A percentile compares a stretch with the other conserved stretches of the same genome.
Conservation (phyloP, 2,329 filamentous ascomycete species). For the Didymellaceae sp. region DNA sequence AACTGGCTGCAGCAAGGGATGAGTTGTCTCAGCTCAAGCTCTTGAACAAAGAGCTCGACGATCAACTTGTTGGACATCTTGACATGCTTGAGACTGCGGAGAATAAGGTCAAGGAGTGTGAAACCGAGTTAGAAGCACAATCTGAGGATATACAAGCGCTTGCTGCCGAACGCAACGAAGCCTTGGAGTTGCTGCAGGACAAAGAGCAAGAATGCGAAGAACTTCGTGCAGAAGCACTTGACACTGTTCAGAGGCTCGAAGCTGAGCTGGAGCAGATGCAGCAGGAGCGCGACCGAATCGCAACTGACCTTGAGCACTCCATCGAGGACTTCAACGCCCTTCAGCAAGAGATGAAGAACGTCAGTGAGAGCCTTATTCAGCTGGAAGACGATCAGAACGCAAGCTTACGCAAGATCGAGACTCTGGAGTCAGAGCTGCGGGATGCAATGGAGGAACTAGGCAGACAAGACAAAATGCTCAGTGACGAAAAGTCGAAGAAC, state of each 20-base stretch:
- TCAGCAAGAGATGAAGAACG: slow-evolving; percentile 89
- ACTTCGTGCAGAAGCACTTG: slow-evolving; percentile 64
- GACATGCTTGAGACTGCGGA: slow-evolving; percentile 76
- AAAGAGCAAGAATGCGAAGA: slow-evolving; percentile 61
- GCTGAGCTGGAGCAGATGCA: slow-evolving; percentile 74
- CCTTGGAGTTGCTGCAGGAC: slow-evolving; percentile 73
- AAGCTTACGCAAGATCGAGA: slow-evolving; percentile 78
- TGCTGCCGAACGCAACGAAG: slow-evolving; percentile 85
- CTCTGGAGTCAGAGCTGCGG: slow-evolving; percentile 80
- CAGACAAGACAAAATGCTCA: slow-evolving; percentile 80
- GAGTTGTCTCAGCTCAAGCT: slow-evolving; percentile 85
- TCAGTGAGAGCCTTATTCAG: slow-evolving; percentile 84
- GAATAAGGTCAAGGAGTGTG: slow-evolving; percentile 67
- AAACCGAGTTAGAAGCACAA: slow-evolving; percentile 80
- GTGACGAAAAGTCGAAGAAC: slow-evolving; percentile 85
- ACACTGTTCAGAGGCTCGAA: slow-evolving; percentile 64
- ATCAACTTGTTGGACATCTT: slow-evolving; percentile 79
- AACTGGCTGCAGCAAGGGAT: slow-evolving; percentile 82
- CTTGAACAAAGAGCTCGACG: slow-evolving; percentile 86
- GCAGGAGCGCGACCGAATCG: slow-evolving; percentile 72
- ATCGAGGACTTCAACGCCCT: slow-evolving; percentile 90
- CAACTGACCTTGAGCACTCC: slow-evolving; percentile 74
- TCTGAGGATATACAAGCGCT: slow-evolving; percentile 81
- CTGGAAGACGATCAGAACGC: slow-evolving; percentile 88
- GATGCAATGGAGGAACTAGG: slow-evolving; percentile 89